Conservation (phyloP, 176 grass and related monocot species). For the Lolium perenne region DNA sequence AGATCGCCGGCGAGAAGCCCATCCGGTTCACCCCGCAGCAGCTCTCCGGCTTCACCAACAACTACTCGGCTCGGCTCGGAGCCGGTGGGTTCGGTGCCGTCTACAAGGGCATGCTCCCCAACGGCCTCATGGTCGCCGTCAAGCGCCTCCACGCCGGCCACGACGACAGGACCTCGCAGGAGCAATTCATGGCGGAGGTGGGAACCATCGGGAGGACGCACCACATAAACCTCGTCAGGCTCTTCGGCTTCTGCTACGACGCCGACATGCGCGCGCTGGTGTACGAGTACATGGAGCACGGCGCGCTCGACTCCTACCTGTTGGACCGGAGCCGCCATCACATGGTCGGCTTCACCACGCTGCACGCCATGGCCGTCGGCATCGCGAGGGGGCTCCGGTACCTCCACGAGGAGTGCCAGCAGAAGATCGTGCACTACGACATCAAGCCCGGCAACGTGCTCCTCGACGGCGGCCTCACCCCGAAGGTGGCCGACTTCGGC, state of each 20-base stretch:
- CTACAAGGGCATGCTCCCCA: neutral
- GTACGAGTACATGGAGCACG: slow-evolving; percentile 50
- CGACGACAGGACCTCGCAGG: neutral
- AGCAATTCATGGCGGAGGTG: slow-evolving; percentile 6
- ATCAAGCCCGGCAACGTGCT: neutral
- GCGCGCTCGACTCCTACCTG: slow-evolving; percentile 46
- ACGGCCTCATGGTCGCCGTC: neutral
- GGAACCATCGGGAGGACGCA: neutral
- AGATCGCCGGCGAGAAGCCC: neutral
- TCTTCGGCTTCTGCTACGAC: slow-evolving; percentile 50
- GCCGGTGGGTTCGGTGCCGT: neutral
- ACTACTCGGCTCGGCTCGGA: neutral
- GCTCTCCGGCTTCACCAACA: neutral
- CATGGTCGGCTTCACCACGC: neutral
- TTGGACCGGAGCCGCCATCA: neutral
- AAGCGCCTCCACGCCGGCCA: neutral
- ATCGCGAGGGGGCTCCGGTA: neutral
- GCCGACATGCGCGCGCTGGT: slow-evolving; percentile 43
- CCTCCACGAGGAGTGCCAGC: slow-evolving; percentile 18
- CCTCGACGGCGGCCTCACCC: neutral
- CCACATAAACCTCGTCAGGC: neutral
- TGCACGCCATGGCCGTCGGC: neutral
- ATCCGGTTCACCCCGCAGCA: slow-evolving; percentile 10
- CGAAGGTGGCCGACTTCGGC: slow-evolving; percentile 3
- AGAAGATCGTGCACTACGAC: neutral